A percentile compares a stretch with the other conserved stretches of the same genome.
These are phyloP conservation scores for Fusarium odoratissimum DNA, from an alignment of 2,329 filamentous ascomycete genomes.

Conservation along the genomic window DNA sequence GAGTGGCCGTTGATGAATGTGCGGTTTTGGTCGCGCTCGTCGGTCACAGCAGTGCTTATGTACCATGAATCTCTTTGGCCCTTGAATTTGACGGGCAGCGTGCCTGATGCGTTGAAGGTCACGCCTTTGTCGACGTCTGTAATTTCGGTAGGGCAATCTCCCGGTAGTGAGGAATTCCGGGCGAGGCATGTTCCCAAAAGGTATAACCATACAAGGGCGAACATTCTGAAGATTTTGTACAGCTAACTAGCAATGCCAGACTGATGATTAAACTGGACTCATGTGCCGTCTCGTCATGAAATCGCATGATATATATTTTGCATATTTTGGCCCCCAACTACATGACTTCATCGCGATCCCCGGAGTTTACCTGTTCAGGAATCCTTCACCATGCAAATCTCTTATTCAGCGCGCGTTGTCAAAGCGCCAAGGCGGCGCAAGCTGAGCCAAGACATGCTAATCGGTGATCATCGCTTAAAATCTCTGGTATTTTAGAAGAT, in stretches of 20 bases:
- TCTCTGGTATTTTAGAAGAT: neutral
- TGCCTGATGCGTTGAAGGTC: neutral
- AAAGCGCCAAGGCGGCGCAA: neutral
- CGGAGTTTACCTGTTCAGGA: neutral
- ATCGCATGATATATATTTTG: neutral
- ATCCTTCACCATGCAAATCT: neutral
- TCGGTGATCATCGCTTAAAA: neutral
- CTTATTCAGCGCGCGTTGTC: neutral
- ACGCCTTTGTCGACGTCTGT: neutral
- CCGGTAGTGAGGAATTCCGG: fast-evolving
- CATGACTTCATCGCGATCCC: neutral
- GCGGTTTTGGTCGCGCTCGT: neutral
- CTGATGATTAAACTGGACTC: too few species aligned
- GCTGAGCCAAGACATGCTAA: neutral
- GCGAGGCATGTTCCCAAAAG: neutral
- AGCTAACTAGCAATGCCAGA: neutral
- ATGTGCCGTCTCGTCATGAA: neutral
- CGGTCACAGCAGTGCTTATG: neutral
- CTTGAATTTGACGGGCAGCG: neutral
- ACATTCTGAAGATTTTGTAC: fast-evolving
- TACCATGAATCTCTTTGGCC: neutral
- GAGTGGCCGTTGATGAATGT: neutral
- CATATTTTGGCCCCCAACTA: neutral
- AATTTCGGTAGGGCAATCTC: neutral
- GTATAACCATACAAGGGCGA: fast-evolving